Conservation (phyloP, 768 basidiomycete genomes). For the Tulasnella calospora region DNA sequence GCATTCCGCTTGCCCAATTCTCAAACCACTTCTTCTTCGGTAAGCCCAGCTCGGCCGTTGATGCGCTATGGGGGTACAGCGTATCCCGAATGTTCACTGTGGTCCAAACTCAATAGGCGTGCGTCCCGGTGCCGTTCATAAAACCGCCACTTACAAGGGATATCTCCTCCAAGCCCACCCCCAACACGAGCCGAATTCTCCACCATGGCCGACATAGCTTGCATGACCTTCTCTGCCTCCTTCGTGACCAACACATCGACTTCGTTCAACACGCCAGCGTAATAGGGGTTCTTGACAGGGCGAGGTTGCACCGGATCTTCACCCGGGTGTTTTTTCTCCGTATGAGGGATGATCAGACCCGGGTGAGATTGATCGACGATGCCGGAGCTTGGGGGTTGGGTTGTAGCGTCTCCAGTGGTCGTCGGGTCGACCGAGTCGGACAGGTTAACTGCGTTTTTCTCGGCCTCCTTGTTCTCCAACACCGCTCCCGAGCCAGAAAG, state of each 20-base stretch:
- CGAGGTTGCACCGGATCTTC: background rate
- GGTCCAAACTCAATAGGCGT: background rate
- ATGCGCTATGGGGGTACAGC: slow-evolving; percentile 8
- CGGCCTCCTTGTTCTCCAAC: background rate
- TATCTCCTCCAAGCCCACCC: background rate
- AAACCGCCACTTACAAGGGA: background rate
- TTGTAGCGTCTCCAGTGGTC: background rate
- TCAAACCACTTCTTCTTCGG: slow-evolving; percentile 11
- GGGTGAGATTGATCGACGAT: background rate
- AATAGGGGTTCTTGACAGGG: background rate
- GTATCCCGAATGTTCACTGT: slow-evolving; percentile 10
- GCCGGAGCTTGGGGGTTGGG: background rate
- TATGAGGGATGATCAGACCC: background rate
- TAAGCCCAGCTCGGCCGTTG: background rate
- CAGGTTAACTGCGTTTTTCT: background rate
- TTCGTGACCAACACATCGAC: slow-evolving; percentile 3
- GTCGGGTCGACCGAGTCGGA: background rate
- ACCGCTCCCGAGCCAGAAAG: background rate
- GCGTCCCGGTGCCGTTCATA: background rate
- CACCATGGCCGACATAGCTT: slow-evolving; percentile 17
- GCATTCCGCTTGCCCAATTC: background rate
- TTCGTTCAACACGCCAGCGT: background rate
- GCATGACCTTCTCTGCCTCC: slow-evolving; percentile 16
- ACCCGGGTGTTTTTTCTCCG: background rate
- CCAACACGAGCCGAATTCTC: slow-evolving; percentile 7